Evolutionary conservation across 1,284 basidiomycete genomes (phyloP).

Genomic region (Rhodotorula sp.): DNA sequence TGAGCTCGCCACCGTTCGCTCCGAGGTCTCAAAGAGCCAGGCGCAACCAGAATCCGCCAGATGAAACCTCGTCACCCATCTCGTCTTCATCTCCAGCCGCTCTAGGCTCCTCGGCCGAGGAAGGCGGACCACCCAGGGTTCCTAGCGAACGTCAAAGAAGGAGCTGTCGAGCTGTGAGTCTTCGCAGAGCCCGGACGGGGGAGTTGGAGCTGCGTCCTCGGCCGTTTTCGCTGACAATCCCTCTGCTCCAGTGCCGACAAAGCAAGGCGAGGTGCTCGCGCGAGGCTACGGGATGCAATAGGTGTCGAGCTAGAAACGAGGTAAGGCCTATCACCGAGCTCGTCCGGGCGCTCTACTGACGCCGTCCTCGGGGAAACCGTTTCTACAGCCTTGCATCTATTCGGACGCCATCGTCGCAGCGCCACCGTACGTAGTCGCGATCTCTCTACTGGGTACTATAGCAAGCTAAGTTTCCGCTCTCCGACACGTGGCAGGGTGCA

Average conservation of each 20-base stretch:
- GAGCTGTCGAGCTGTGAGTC: background rate
- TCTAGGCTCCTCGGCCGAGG: background rate
- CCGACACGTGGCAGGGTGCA: background rate
- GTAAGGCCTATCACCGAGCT: background rate
- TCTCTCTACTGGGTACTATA: background rate
- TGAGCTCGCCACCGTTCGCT: too few relatives aligned
- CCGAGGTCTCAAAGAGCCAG: too few relatives aligned
- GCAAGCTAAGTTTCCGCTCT: background rate
- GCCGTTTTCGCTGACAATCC: too few relatives aligned
- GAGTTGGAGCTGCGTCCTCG: too few relatives aligned
- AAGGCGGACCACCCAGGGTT: background rate
- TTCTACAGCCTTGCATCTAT: slow-evolving; percentile 11
- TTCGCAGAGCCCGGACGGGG: too few relatives aligned
- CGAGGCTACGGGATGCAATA: slow-evolving; percentile 2
- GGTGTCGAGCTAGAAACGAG: slow-evolving; percentile 2
- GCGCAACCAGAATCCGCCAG: too few relatives aligned
- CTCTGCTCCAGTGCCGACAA: slow-evolving; percentile 4
- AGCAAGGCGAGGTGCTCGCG: slow-evolving; percentile 12
- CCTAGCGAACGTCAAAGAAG: background rate
- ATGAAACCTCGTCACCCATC: too few relatives aligned
- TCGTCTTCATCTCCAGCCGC: background rate
- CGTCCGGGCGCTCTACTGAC: too few relatives aligned
- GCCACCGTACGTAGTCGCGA: background rate
- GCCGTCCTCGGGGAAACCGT: background rate
- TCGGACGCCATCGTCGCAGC: background rate